Evolutionary conservation across 2,329 filamentous ascomycete genomes (phyloP), one percentile per base, ranked within the genome.

Genomic region (Alternaria angustiovoidea): DNA sequence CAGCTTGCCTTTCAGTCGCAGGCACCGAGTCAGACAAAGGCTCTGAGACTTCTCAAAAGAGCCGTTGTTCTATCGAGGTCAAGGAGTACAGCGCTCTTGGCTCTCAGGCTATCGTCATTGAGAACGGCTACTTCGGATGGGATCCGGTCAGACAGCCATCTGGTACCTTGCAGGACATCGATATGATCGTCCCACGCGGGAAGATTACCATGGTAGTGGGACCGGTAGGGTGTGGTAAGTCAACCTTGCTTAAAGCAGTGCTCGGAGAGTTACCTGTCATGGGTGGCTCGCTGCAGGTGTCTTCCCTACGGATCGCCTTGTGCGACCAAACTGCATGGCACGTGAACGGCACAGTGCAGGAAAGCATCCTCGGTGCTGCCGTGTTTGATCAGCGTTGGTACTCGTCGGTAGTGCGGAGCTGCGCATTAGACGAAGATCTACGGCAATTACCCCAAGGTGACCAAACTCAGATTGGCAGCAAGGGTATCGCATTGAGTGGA

Each of bases 181-280:
- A 75, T 7, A 64, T 84, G 34, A 71, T 65, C 7, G 72, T 84
- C 32, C 75, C 80, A 24, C 77, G 77, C 20, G 77, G 78, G 36
- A 81, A 79, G 58, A 76, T 84, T 49, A 83, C 81, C 26, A 81
- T 84, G 69, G 67, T 85, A 9, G 76, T 85, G 56, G 84, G 83
- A 16, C 83, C 84, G 16, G 81, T 84, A 24, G 84, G 82, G 5
- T 84, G 81, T 59, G 84, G 84, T 4, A 86, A 86, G 60, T 85
- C 84, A 20, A 84, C 83, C 4, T 67, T 86, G 53, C 66, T 76
- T 18, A 76, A 76, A 55, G 73, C 70, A 34, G 63, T 78, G 20
- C 55, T 77, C 14, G 72, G 75, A 54, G 75, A 78, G 59, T 60
- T 76, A 43, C 70, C 74, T n/a, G 67, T 73, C 32, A 72, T 74